Base-by-base conservation (phyloP, 352 stramenopile genomes). In the Phytophthora fragariae region DNA sequence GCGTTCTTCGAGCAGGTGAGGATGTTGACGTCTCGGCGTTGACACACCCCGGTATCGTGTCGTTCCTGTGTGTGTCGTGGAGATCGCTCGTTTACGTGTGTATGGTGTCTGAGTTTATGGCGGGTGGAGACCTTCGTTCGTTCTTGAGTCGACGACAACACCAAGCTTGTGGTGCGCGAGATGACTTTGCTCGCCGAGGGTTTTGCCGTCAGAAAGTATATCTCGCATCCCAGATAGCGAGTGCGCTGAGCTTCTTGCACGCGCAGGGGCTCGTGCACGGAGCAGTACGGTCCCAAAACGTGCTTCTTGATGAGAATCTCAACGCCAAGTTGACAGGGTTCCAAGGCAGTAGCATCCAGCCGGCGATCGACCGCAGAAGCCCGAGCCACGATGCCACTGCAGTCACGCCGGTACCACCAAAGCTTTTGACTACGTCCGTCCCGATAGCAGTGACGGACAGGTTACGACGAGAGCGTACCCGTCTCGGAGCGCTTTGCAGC, bases 281-380 rank as follows among this genome's bases (percentile, higher is more conserved):
- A 3, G 73, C 78, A 1, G 39, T 83, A 39, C 73, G 69, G 2
- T 82, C 76, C 33, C 69, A 35, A 27, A 82, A 86, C 56, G 57
- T 83, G 1, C 61, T 84, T 4, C 56, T 89, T 1, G 75, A 81
- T 56, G 59, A 61, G 24, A 58, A 65, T 6, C 41, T 79, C 27
- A 73, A 85, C 60, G 80, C 82, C 17, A 92, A 92, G 60, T 57
- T 90, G 33, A 84, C 72, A n/a, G 77, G 86, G 46, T 88, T 87
- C 7, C 56, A 72, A 71, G 70, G 73, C 9, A 72, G 50, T 47
- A 62, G 41, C 5, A 19, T 59, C 11, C 46, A 68, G 12, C 33
- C 68, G 19, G 37, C 54, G 1, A 53, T 57, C 41, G 59, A 69
- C 19, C 11, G 6, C 24, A 77, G 44, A 17, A 74, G 50, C 37